Evolutionary conservation across 495 filamentous ascomycete species (phyloP).

Genomic region (Hypoxylon fuscum): DNA sequence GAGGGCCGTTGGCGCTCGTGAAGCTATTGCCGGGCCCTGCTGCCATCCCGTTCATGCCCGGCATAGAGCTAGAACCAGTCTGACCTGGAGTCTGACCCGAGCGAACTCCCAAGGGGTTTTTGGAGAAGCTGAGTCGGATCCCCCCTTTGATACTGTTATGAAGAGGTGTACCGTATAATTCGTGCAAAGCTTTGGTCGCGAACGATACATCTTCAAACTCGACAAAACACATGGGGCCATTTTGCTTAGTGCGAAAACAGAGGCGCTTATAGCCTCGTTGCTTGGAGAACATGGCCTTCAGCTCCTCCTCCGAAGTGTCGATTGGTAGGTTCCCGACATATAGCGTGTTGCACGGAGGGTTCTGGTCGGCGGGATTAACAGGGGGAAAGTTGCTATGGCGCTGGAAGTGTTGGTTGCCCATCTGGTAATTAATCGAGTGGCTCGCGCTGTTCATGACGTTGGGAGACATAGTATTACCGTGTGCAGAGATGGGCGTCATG

Average conservation of each 20-base stretch:
- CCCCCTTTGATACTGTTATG: conserved; percentile 96
- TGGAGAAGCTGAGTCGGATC: conserved; percentile 97
- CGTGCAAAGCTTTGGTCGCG: conserved; percentile 91
- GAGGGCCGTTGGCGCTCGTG: conserved; percentile 76
- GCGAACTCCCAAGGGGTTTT: conserved; percentile 95
- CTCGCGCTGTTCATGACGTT: conserved; percentile 57
- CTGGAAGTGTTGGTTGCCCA: conserved; percentile 66
- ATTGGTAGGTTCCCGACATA: conserved; percentile 97
- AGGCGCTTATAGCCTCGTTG: conserved; percentile 95
- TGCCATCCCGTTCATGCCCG: conserved; percentile 65
- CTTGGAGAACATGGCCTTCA: conserved; percentile 94
- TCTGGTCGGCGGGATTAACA: conserved; percentile 95
- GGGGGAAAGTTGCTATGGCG: conserved; percentile 79
- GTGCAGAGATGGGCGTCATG: conserved; percentile 55
- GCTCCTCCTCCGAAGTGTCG: conserved; percentile 94
- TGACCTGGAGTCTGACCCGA: conserved; percentile 67
- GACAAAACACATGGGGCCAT: conserved; percentile 99
- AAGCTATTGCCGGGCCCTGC: conserved; percentile 63
- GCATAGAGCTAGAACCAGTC: conserved; percentile 51
- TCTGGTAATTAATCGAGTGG: conserved; percentile 61
- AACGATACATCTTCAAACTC: conserved; percentile 97
- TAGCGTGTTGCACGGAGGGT: conserved; percentile 97
- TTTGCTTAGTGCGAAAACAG: conserved; percentile 97
- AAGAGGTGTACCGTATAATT: conserved; percentile 87
- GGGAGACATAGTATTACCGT: conserved; percentile 69